Evolutionary conservation across 495 filamentous ascomycete species (phyloP), one percentile per base, ranked within the genome.

Genomic region (Neurospora sp.): DNA sequence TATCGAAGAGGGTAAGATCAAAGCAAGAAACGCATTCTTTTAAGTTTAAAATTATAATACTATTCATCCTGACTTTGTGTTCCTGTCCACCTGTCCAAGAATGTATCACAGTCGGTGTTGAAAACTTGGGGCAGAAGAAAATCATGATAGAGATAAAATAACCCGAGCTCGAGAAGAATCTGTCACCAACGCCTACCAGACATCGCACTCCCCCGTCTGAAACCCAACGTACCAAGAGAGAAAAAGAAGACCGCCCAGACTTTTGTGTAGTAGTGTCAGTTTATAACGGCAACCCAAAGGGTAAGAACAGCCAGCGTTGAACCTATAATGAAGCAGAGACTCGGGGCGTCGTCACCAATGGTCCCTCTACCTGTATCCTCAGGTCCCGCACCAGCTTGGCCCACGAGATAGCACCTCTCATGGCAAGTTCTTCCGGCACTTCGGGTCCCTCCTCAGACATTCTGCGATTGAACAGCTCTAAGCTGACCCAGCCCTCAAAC

Each of bases 401-500:
- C 90, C 91, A 95, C 71, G 88, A 87, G 70, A 83, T 82, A 35
- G 87, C 87, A 2, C 89, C 93, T 71, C 92, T 83, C 49, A 80
- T 81, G 16, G 92, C 93, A 80, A 94, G 88, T 71, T 90, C 87
- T 69, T 82, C 82, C 0, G 90, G 90, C 10, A 91, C 88, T 0
- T 78, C 79, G 35, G 84, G 74, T 71, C 83, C 82, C 27, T 78
- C 70, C 75, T 90, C 87, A 16, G 85, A 83, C 82, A 93, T 87
- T 39, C 86, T 88, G 46, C 90, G 83, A 78, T 90, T 90, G 78
- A 96, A 96, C 69, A 95, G 80, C 83, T 96, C 93, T 76, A 93
- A 85, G 75, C 89, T 91, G n/a, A 94, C 88, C 91, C 91, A 94
- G 0, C 93, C 93, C 70, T 89, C 83, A 75, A 89, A 96, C 7